Evolutionary conservation across 192 early-diverging fungal genomes (phyloP).

Genomic region (Mortierella alpina): DNA sequence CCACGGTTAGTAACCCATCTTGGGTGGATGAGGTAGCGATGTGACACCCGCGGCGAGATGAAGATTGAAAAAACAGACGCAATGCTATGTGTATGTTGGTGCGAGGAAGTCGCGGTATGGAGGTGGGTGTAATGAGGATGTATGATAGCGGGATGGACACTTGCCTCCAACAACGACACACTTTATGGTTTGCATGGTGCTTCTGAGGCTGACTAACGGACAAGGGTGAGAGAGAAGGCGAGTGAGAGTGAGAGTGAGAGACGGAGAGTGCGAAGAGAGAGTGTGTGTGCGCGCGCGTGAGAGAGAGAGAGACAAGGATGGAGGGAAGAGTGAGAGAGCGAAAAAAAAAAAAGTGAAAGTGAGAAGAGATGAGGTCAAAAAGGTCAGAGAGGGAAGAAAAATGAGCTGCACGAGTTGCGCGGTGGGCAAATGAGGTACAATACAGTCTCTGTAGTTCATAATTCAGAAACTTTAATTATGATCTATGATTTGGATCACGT

Average conservation of each 20-base stretch:
- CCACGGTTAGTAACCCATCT: too few relatives aligned
- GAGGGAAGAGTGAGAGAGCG: not conserved
- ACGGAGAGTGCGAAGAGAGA: not conserved
- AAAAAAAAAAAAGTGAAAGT: not conserved
- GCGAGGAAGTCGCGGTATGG: not conserved
- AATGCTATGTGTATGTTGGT: not conserved
- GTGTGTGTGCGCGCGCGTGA: not conserved
- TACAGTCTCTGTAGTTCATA: too few relatives aligned
- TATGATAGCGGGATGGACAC: constrained; percentile 1
- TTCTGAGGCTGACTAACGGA: not conserved
- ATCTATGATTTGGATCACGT: too few relatives aligned
- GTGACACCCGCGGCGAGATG: too few relatives aligned
- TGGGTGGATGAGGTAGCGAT: too few relatives aligned
- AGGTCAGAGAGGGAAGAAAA: not conserved
- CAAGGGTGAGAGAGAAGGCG: not conserved
- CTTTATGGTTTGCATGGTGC: constrained; percentile 83
- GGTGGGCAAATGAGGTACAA: not conserved
- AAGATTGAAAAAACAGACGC: too few relatives aligned
- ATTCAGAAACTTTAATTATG: too few relatives aligned
- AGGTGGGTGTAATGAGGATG: not conserved
- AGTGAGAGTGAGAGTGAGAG: not conserved
- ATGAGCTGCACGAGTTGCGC: constrained; percentile 3
- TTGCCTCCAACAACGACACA: constrained; percentile 79
- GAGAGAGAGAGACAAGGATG: not conserved
- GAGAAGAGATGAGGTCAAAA: constrained; percentile 1